phyloP scores from a whole-genome alignment of 2,329 filamentous ascomycete genomes.

The Mycosphaerella sp. region DNA sequence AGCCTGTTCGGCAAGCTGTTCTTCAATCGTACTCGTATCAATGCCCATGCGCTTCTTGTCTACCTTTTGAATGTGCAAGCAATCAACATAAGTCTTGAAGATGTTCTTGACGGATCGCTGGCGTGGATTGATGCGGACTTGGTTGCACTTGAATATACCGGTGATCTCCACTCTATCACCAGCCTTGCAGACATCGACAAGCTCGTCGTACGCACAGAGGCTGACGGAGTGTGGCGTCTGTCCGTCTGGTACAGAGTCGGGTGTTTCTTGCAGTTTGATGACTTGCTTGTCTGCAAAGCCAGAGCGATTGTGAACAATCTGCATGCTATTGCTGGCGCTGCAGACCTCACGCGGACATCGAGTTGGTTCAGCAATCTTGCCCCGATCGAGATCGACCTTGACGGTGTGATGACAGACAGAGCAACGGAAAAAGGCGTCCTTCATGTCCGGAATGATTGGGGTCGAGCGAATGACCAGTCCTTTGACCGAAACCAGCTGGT shows the following conservation, averaged over 20 bases:
- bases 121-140: conserved; percentile 87
- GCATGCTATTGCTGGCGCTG: conserved; percentile 87
- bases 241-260: conserved; percentile 86
- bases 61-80: conserved; percentile 90
- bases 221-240: conserved; percentile 98
- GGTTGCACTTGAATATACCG: conserved; percentile 91
- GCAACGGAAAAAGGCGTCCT: conserved; percentile 95
- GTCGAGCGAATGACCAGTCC: conserved; percentile 93
- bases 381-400: conserved; percentile 85
- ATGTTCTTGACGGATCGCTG: conserved; percentile 89
- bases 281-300: conserved; percentile 96
- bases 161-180: conserved; percentile 95
- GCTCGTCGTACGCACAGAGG: conserved; percentile 90
- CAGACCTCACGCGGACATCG: conserved; percentile 79
- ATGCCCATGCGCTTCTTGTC: conserved; percentile 92
- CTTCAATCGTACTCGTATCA: conserved; percentile 79
- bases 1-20: conserved; percentile 68
- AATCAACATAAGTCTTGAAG: conserved; percentile 97
- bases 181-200: conserved; percentile 96
- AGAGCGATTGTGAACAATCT: conserved; percentile 94
- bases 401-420: conserved; percentile 87
- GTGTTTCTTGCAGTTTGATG: conserved; percentile 96
- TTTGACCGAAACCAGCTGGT: conserved; percentile 91
- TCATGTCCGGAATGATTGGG: conserved; percentile 98
- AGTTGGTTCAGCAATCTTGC: conserved; percentile 92